Evolutionary conservation across 192 early-diverging fungal species (phyloP).

Genomic region (Podila epicladia): DNA sequence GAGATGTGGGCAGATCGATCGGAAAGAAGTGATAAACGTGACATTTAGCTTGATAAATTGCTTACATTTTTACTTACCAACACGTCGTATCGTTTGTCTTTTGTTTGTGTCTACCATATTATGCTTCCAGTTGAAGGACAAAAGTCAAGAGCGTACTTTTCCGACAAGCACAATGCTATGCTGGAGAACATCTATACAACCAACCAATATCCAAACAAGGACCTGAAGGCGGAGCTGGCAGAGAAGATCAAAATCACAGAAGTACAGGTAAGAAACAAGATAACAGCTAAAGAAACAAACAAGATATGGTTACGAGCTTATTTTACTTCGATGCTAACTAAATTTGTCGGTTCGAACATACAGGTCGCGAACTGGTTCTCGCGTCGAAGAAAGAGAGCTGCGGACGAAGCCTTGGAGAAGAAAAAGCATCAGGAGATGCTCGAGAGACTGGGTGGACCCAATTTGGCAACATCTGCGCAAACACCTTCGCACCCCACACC

Average conservation of each 20-base stretch:
- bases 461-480: not conserved
- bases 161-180: not conserved
- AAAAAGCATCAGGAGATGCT: not conserved
- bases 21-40: too few species aligned
- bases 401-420: not conserved
- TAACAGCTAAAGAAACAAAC: too few species aligned
- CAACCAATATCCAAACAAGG: not conserved
- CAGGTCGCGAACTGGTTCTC: conserved; percentile 4
- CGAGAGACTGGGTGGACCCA: not conserved
- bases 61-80: too few species aligned
- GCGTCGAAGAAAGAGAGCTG: not conserved
- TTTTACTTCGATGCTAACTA: not conserved
- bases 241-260: not conserved
- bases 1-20: too few species aligned
- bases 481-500: not conserved
- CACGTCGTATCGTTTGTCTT: not conserved
- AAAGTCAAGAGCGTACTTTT: not conserved
- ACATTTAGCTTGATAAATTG: too few species aligned
- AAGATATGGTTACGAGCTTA: too few species aligned
- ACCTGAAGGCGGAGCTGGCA: not conserved
- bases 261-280: not conserved
- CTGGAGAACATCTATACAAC: not conserved
- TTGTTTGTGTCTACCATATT: not conserved
- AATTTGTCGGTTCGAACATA: not conserved
- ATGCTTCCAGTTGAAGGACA: not conserved